Base-by-base conservation (phyloP, 441 rosid genomes). In the Daphne laureola region DNA sequence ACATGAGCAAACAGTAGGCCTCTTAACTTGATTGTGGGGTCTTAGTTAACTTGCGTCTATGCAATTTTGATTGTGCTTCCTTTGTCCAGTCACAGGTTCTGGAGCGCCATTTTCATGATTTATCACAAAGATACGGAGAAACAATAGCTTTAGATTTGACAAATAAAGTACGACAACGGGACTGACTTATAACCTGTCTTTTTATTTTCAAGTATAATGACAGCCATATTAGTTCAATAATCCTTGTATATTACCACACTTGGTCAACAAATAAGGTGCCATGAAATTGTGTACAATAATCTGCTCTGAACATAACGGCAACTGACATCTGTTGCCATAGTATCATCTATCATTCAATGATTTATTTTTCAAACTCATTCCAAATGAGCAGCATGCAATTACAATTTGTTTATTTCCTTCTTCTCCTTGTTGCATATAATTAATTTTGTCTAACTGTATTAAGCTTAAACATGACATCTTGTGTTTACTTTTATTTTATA, bases 121-220 rank as follows among this genome's bases (percentile, higher is more conserved):
- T 92, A 75, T 57, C 64, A 55, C 92, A 92, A 76, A 83, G 97
- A 76, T 92, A 92, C 68, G 98, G 96, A 63, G 87, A 80, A 60
- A 72, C 62, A 15, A 43, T 80, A 38, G 98, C 80, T 17, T 67
- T 89, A 60, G 90, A 92, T 76, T 70, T 92, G 63, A 84, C 95
- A 59, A 82, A 92, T 73, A 81, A 84, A 74, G 98, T 92, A 65
- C 54, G 77, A 46, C 38, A 7, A 31, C 11, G 6, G 38, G 38
- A 31, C 25, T 60, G 44, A 42, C 46, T 67, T 47, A 56, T n/a
- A n/a, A n/a, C 15, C 55, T 9, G 48, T 63, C 50, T 57, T 55
- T 49, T 62, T 63, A 8, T 45, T 54, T 46, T 42, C 46, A 41
- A 56, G 57, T 54, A 26, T n/a, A 61, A 51, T 9, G 11, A 31